phyloP scores from a whole-genome alignment of 345 rosid genomes.

The Eucalyptus cloeziana region DNA sequence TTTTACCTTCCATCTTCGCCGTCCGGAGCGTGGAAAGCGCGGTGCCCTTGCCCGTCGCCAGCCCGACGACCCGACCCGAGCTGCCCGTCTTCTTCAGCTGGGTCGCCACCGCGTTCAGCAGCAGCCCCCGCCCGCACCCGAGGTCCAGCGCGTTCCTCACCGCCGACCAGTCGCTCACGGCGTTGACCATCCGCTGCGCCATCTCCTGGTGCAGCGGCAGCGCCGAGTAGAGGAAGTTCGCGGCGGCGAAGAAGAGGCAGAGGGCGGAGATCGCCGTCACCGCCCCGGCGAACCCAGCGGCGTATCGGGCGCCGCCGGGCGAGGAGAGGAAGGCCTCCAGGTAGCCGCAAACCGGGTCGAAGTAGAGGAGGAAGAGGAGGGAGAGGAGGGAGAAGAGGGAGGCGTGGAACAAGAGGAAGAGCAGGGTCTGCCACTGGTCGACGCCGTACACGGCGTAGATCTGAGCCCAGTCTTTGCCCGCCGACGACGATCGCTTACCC shows the following conservation, averaged over 20 bases:
- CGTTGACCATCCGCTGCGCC: conserved; percentile 90
- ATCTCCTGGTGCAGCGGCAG: conserved; percentile 65
- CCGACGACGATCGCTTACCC: neutral
- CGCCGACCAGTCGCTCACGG: conserved; percentile 83
- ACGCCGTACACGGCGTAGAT: conserved; percentile 93
- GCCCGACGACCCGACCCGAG: conserved; percentile 93
- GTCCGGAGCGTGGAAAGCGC: conserved; percentile 86
- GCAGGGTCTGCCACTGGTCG: conserved; percentile 82
- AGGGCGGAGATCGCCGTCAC: conserved; percentile 72
- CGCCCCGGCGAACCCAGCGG: conserved; percentile 68
- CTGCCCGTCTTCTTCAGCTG: conserved; percentile 93
- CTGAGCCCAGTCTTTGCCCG: conserved; percentile 66
- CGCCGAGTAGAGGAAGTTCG: conserved; percentile 76
- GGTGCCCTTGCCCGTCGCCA: conserved; percentile 63
- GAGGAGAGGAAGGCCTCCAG: conserved; percentile 32
- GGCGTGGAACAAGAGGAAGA: conserved; percentile 63
- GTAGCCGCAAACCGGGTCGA: conserved; percentile 44
- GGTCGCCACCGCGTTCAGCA: conserved; percentile 86
- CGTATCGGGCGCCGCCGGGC: conserved; percentile 46
- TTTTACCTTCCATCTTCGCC: conserved; percentile 79
- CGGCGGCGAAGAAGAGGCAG: conserved; percentile 75
- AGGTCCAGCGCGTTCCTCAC: conserved; percentile 85
- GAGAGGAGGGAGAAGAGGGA: conserved; percentile 57
- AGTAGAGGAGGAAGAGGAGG: conserved; percentile 52
- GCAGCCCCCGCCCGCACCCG: conserved; percentile 87